Evolutionary conservation across 169 alveolate genomes (phyloP).

Genomic region (Eimeria acervulina): DNA sequence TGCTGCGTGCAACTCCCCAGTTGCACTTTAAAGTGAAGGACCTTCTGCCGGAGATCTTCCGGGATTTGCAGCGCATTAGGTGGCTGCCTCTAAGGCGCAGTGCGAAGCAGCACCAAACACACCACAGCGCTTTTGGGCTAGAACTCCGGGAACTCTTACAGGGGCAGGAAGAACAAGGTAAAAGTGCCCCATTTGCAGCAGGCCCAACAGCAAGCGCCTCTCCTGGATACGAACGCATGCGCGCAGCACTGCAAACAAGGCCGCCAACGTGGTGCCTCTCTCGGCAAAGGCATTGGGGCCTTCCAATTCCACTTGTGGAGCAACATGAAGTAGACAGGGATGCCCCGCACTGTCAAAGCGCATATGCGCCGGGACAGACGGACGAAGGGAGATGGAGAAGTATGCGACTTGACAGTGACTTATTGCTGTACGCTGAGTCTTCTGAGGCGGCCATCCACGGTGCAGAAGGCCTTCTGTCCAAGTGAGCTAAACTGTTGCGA

Average conservation of each 20-base stretch:
- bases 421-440: slow-evolving; percentile 30
- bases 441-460: slow-evolving; percentile 9
- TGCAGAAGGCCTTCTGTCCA: slow-evolving; percentile 17
- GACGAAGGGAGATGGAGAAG: slow-evolving; percentile 20
- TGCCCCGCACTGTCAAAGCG: neutral
- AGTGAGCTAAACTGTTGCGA: slow-evolving; percentile 21
- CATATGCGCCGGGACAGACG: neutral
- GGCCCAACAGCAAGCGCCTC: slow-evolving; percentile 1
- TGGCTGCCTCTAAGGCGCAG: slow-evolving; percentile 68
- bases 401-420: slow-evolving; percentile 46
- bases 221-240: slow-evolving; percentile 75
- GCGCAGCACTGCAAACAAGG: slow-evolving; percentile 67
- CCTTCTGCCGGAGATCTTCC: slow-evolving; percentile 42
- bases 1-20: slow-evolving; percentile 77
- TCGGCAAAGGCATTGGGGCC: slow-evolving; percentile 93
- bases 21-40: slow-evolving; percentile 28
- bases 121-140: neutral
- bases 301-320: slow-evolving; percentile 86
- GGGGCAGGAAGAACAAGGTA: slow-evolving; percentile 1
- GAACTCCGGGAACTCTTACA: neutral
- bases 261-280: slow-evolving; percentile 92
- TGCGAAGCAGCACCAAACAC: slow-evolving; percentile 26
- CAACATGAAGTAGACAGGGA: slow-evolving; percentile 8
- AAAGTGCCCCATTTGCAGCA: slow-evolving; percentile 28
- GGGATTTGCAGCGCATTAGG: slow-evolving; percentile 47